Evolutionary conservation across 208 protist genomes (phyloP), one percentile per base, ranked within the genome.

Genomic region (Trypanosoma theileri): DNA sequence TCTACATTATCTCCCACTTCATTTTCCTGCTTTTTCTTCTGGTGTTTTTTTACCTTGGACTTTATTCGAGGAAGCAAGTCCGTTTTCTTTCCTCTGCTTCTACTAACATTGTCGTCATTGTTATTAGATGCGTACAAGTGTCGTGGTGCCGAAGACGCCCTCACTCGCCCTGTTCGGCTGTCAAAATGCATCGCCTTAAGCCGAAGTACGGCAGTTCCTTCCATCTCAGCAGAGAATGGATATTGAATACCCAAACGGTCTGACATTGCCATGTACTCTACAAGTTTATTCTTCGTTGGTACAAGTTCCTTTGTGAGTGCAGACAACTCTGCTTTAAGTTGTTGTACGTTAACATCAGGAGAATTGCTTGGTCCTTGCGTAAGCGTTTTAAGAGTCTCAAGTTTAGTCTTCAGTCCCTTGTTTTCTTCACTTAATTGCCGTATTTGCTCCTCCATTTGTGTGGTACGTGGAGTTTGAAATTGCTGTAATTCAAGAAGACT

Each of bases 241-340:
- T 96, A 96, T 21, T 73, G 73, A 24, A 96, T 59, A 4, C 91
- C 91, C 3, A 96, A 73, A 7, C 91, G 84, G 59, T 96, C 91
- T 3, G 83, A 79, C 72, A 94, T 75, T 1, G 88, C 88, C 86
- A 94, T 93, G 77, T 94, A 93, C 76, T 94, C 88, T 6, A 71
- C 79, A 3, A 96, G 69, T 81, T 90, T 96, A 53, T 87, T 78
- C 65, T 96, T 96, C n/a, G 74, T 80, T 22, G 86, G 86, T 57
- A 96, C 72, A 13, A 96, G 77, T 71, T 96, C 80, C 21, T 78
- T 66, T 22, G 80, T 71, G 3, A 96, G 75, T 13, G 71, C 55
- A 11, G 72, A 66, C 44, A 96, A 75, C 57, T 92, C 87, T 24
- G 72, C 73, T 14, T 93, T 40, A 22, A 68, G 59, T 70, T 56